Evolutionary conservation across 2,329 filamentous ascomycete genomes (phyloP).

Genomic region (Neurospora crassa): DNA sequence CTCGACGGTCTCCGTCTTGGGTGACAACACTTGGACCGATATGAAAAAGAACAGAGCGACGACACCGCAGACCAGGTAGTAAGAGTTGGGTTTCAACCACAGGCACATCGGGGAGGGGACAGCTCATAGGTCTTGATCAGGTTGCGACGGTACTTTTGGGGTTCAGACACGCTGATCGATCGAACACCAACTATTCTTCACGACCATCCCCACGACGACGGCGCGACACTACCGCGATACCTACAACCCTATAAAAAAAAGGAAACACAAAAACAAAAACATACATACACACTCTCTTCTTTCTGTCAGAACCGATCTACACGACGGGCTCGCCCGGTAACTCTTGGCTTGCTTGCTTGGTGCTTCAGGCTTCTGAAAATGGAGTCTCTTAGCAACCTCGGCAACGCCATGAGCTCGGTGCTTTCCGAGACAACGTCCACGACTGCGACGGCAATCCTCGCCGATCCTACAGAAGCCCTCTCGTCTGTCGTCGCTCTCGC

Average conservation of each 20-base stretch:
- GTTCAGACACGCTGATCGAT: not conserved
- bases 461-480: constrained; percentile 18
- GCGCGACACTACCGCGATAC: not conserved
- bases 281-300: not conserved
- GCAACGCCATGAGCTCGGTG: constrained; percentile 8
- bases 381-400: not conserved
- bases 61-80: not conserved
- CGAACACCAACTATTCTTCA: not conserved
- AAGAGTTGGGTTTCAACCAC: not conserved
- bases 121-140: not conserved
- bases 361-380: not conserved
- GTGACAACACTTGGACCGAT: not conserved
- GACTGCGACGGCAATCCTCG: constrained; percentile 21
- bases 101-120: not conserved
- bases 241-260: not conserved
- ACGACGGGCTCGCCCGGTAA: not conserved
- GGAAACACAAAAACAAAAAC: no score
- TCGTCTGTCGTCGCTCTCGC: constrained; percentile 30
- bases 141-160: not conserved
- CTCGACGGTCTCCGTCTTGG: not conserved
- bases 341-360: not conserved
- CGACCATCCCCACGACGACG: not conserved
- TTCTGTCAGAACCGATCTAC: not conserved
- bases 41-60: not conserved
- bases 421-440: constrained; percentile 18